These are phyloP conservation scores for Phlegmacium glaucopus DNA, from an alignment of 768 basidiomycete genomes.

Conservation along the genomic window DNA sequence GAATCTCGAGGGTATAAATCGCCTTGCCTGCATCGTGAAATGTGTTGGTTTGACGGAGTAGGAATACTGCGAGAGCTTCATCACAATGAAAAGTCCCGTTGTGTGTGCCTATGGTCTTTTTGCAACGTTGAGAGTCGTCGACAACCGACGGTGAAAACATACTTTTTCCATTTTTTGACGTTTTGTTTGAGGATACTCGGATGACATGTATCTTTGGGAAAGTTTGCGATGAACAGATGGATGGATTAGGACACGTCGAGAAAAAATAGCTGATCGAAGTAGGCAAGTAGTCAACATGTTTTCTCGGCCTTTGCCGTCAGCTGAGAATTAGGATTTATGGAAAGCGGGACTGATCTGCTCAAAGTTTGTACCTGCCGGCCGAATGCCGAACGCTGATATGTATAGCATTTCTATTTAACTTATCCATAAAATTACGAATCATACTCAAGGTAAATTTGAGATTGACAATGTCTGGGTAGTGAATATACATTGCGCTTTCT, in stretches of 20 bases:
- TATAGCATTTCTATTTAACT: too few relatives aligned
- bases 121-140: not conserved
- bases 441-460: not conserved
- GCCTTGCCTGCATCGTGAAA: slow-evolving; percentile 72
- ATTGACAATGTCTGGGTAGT: too few relatives aligned
- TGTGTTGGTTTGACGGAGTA: slow-evolving; percentile 72
- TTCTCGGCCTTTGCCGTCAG: slow-evolving; percentile 5
- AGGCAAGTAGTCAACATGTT: slow-evolving; percentile 5
- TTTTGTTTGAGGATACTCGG: slow-evolving; percentile 26
- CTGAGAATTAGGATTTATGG: too few relatives aligned
- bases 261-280: slow-evolving; percentile 10
- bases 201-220: slow-evolving; percentile 13
- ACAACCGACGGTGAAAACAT: slow-evolving; percentile 1
- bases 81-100: slow-evolving; percentile 97
- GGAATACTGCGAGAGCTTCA: slow-evolving; percentile 90
- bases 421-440: too few relatives aligned
- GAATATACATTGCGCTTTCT: not conserved
- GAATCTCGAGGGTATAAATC: not conserved
- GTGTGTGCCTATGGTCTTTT: slow-evolving; percentile 86
- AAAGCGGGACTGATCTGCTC: too few relatives aligned
- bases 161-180: slow-evolving; percentile 40
- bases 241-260: slow-evolving; percentile 5
- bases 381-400: too few relatives aligned
- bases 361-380: too few relatives aligned
- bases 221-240: slow-evolving; percentile 2